These are phyloP conservation scores for Phoenix dactylifera DNA, from an alignment of 176 grass and related monocot species.

Conservation along the genomic window DNA sequence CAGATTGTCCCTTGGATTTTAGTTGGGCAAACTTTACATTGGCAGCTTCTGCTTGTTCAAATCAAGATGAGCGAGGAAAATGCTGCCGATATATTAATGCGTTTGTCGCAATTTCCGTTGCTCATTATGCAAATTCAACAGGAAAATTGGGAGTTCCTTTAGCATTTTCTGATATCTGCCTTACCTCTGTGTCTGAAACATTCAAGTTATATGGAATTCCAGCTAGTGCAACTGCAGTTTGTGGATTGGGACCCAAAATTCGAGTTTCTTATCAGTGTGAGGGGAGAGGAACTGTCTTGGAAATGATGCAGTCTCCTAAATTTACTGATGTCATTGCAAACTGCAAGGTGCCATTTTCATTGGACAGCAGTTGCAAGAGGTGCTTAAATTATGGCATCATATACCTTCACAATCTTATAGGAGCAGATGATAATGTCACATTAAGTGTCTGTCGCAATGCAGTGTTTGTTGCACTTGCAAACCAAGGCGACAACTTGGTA, in stretches of 20 bases:
- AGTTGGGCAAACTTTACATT: constrained; percentile 85
- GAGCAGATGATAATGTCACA: constrained; percentile 68
- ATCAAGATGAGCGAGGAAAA: constrained; percentile 43
- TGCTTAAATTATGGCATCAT: constrained; percentile 88
- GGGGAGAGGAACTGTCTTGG: constrained; percentile 58
- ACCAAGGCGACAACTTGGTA: constrained; percentile 51
- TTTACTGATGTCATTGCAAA: constrained; percentile 77
- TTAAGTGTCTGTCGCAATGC: constrained; percentile 83
- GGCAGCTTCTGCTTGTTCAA: constrained; percentile 46
- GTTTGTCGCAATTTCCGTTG: constrained; percentile 77
- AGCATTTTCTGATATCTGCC: constrained; percentile 70
- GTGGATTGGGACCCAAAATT: constrained; percentile 84
- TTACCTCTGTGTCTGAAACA: constrained; percentile 44
- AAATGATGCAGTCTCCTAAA: constrained; percentile 94
- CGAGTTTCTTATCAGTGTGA: constrained; percentile 85
- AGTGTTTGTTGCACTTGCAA: constrained; percentile 73
- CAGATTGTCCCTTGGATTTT: constrained; percentile 85
- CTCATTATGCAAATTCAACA: constrained; percentile 70
- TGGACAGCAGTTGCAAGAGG: constrained; percentile 82
- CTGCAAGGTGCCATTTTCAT: constrained; percentile 69
- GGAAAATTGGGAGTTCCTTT: constrained; percentile 77
- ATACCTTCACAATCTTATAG: constrained; percentile 67
- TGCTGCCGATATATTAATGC: constrained; percentile 98
- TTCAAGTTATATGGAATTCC: constrained; percentile 67
- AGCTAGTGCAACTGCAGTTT: constrained; percentile 38